Percentiles rank a stretch among this genome's conserved stretches.
These are phyloP conservation scores for Xylaria sp. DNA, from an alignment of 495 filamentous ascomycete genomes.

Conservation along the genomic window DNA sequence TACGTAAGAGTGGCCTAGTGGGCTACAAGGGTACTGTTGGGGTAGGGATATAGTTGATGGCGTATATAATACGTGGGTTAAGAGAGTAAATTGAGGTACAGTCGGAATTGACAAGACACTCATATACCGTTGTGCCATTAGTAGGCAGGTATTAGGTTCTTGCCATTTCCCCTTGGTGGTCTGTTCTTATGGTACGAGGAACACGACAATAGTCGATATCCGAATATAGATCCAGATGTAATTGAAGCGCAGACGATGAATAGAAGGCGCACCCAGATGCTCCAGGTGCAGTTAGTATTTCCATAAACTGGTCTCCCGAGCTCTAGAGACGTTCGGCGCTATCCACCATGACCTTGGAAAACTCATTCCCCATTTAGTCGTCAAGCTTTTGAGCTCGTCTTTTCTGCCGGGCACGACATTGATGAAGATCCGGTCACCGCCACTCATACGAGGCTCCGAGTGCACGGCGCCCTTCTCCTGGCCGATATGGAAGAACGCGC, in stretches of 20 bases:
- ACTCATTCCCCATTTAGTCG: constrained; percentile 44
- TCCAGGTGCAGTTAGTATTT: neutral
- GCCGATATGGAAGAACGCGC: constrained; percentile 40
- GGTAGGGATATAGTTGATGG: neutral
- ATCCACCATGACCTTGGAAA: constrained; percentile 44
- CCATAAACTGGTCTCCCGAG: constrained; percentile 13
- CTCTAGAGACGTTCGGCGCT: constrained; percentile 30
- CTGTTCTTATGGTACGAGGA: neutral
- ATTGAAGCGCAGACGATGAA: neutral
- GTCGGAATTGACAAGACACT: neutral
- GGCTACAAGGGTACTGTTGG: neutral
- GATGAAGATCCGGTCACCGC: constrained; percentile 43
- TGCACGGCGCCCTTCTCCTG: constrained; percentile 42
- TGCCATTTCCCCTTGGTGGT: neutral
- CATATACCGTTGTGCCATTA: neutral
- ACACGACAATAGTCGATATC: neutral
- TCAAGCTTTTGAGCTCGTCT: constrained; percentile 38
- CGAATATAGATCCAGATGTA: neutral
- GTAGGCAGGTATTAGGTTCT: neutral
- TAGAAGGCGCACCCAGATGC: neutral
- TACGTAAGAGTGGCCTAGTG: neutral
- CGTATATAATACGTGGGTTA: neutral
- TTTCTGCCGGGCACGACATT: constrained; percentile 43
- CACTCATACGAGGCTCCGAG: constrained; percentile 41
- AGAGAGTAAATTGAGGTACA: neutral